Conservation (phyloP, 2,329 filamentous ascomycete genomes). For the Curvularia spicifera region DNA sequence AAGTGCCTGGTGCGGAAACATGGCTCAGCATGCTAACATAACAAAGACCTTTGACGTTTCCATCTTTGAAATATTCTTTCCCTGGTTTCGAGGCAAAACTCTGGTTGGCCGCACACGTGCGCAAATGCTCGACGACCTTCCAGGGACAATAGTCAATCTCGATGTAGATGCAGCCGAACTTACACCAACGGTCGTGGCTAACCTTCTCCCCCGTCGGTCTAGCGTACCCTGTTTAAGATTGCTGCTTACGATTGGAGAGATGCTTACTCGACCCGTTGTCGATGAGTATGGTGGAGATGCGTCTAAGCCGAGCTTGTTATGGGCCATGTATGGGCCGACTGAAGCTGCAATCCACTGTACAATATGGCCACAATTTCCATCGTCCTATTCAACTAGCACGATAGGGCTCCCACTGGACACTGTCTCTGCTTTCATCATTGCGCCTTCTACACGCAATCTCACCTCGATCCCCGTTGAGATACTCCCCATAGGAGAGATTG, state of each 20-base stretch:
- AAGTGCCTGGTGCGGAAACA: not conserved
- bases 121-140: constrained; percentile 76
- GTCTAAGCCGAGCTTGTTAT: constrained; percentile 68
- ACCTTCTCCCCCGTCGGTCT: constrained; percentile 70
- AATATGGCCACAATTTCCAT: constrained; percentile 67
- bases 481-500: constrained; percentile 69
- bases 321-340: constrained; percentile 94
- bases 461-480: constrained; percentile 54
- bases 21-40: constrained; percentile 5
- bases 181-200: constrained; percentile 85
- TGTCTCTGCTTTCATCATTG: constrained; percentile 76
- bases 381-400: constrained; percentile 64
- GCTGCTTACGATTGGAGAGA: constrained; percentile 88
- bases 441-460: constrained; percentile 47
- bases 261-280: constrained; percentile 80
- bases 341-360: constrained; percentile 93
- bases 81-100: constrained; percentile 74
- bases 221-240: constrained; percentile 72
- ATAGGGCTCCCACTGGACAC: constrained; percentile 83
- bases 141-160: constrained; percentile 67
- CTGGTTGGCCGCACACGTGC: constrained; percentile 73
- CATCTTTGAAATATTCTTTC: constrained; percentile 94
- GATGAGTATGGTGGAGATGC: constrained; percentile 74
- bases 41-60: constrained; percentile 83
- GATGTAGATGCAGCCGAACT: constrained; percentile 84